Base-by-base conservation (phyloP, 331 rosid species). In the Quercus tomentella region DNA sequence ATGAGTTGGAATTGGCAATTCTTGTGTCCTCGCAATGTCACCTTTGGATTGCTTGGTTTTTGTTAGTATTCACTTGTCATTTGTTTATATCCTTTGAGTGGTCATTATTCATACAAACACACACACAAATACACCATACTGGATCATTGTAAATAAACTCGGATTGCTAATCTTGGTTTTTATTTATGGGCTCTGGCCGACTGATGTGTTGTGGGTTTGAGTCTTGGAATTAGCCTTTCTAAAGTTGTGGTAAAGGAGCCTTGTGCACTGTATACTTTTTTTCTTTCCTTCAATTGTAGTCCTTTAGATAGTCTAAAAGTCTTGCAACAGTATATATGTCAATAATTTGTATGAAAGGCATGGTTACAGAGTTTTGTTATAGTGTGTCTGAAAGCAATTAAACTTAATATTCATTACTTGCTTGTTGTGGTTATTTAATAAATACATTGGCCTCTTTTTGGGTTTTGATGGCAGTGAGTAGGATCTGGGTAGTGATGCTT, bases 391-490 rank as follows among this genome's bases (percentile, higher is more conserved):
- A 25, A 41, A 14, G 58, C 52, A 16, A 61, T 62, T 41, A 22
- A 28, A 16, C 71, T 49, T 30, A 11, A n/a, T 60, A 55, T 22
- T 31, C 23, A 21, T 22, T 67, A 35, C 76, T 65, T 41, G 60
- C 56, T 73, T 14, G 75, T 52, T 68, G 55, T 56, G 74, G 80
- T 25, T 51, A 37, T 30, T 63, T 17, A 67, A 20, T 7, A 15
- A 75, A 84, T 66, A 60, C n/a, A 37, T 43, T 69, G 28, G 22
- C 75, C 55, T 70, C 68, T 76, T 23, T 82, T 56, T 45, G 21
- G 60, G 33, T 31, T 79, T 77, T 66, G n/a, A 72, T 82, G 71
- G 67, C 93, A 92, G 95, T 72, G 83, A 79, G 43, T 31, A 79
- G 78, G 81, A 77, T 85, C 45, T 28, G 80, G 49, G 65, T 35